Base-by-base conservation (phyloP, 1,284 basidiomycete species). In the Boletellus deceptivus region DNA sequence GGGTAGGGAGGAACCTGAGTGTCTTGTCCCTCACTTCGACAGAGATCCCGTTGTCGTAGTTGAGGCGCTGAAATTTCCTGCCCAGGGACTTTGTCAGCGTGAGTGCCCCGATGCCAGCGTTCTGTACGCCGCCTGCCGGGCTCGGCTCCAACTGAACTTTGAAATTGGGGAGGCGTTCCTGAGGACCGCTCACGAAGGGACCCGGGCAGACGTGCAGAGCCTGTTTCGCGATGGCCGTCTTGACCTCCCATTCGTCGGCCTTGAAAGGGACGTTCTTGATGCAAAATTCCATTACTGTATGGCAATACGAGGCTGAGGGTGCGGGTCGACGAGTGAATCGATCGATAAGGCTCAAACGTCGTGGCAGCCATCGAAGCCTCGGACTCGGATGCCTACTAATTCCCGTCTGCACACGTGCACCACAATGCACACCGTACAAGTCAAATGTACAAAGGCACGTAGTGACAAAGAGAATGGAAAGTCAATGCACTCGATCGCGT, bases 161-260 rank as follows among this genome's bases (percentile, higher is more conserved):
- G 65, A 88, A 89, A 55, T 89, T 87, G 39, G 75, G 68, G 22
- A 62, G 61, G 39, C 70, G 72, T 31, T 76, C 61, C 42, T 65
- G 64, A 20, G 65, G 61, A 53, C 60, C 57, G 25, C 72, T 61
- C 35, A 74, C 60, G 48, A 76, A 67, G 7, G 45, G 62, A 48
- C 70, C 65, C 11, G 74, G 70, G 43, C 67, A 71, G 17, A 75
- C 72, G 57, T 87, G 84, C 1, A 89, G 67, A 43, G 82, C 70
- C 13, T 59, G 64, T 11, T 2, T 49, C 3, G 83, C 80, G 44
- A 89, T 72, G 7, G 64, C 71, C 24, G 77, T 74, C 36, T 76
- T 84, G 29, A 88, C 71, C 37, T 78, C 76, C 74, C 77, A 86
- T 45, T 75, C 61, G 53, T 76, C 77, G 11, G 75, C 76, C 17